phyloP scores from a whole-genome alignment of 2,329 filamentous ascomycete species.

The Colletotrichum tofieldiae region DNA sequence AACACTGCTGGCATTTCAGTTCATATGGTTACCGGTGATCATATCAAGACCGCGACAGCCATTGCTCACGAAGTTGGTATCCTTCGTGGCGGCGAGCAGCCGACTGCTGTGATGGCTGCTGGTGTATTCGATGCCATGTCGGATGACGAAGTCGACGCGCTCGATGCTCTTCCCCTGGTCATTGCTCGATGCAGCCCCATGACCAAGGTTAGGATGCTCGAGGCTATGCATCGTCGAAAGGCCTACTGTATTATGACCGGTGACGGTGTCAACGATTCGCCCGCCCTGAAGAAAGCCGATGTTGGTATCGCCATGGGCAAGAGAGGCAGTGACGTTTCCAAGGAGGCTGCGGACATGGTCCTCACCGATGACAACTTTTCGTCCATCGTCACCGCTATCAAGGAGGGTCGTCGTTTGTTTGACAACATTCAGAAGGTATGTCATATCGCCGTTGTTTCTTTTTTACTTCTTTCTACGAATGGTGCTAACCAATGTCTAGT shows the following conservation, averaged over 20 bases:
- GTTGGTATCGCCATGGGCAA: conserved; percentile 84
- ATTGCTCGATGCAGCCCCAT: conserved; percentile 79
- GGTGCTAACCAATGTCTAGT: conserved; percentile 54
- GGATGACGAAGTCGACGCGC: conserved; percentile 73
- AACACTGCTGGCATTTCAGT: conserved; percentile 75
- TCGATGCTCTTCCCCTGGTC: conserved; percentile 76
- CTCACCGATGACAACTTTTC: conserved; percentile 92
- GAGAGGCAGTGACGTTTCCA: conserved; percentile 80
- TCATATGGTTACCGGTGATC: conserved; percentile 80
- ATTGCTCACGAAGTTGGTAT: conserved; percentile 79
- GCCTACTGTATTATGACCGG: conserved; percentile 83
- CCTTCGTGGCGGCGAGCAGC: conserved; percentile 58
- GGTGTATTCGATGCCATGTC: conserved; percentile 74
- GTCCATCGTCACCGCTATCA: conserved; percentile 81
- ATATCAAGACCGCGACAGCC: conserved; percentile 77
- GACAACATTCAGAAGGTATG: conserved; percentile 82
- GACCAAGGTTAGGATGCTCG: conserved; percentile 83
- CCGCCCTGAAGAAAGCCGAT: conserved; percentile 80
- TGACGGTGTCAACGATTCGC: conserved; percentile 83
- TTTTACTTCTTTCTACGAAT: not conserved
- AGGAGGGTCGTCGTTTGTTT: conserved; percentile 78
- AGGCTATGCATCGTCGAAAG: conserved; percentile 78
- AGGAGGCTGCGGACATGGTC: conserved; percentile 90
- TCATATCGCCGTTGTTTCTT: not conserved
- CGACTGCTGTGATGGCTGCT: conserved; percentile 72